Evolutionary conservation across 1,284 basidiomycete species (phyloP), one percentile per base, ranked within the genome.

Genomic region (Phaffia rhodozyma): DNA sequence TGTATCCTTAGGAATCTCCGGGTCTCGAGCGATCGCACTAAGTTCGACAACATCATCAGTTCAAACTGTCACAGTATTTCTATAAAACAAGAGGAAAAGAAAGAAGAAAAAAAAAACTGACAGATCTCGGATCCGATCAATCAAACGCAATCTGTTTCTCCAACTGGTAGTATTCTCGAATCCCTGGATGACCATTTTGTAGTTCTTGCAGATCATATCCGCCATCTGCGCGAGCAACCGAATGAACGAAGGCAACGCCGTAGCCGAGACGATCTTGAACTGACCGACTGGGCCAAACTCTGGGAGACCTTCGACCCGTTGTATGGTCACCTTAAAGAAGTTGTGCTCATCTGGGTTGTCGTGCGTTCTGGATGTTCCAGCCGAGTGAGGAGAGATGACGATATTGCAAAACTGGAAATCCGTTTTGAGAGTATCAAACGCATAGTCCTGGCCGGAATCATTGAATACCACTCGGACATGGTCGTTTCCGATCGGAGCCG

Each of bases 331-430:
- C 72, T 89, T 90, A 81, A 92, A 94, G 75, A 91, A 96, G 73
- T 96, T 89, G 71, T 86, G 84, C 74, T 91, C 89, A 72, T 89
- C 86, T 27, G 82, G 72, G 69, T 84, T 84, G 71, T 88, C 84
- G 5, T 66, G 86, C 86, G 73, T 86, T 86, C 23, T 83, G 61
- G 89, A 85, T 47, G 87, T 82, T 51, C 89, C 89, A 53, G 85
- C 79, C 16, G 91, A 92, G 73, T 96, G 91, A 2, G 92, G 90
- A 70, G 94, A 89, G 70, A 99, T 88, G 71, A 98, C 86, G 71
- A 99, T 91, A 75, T 97, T 98, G 73, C 97, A 85, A 73, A 94
- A 97, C 75, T 97, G 94, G 81, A 97, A 99, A 71, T 91, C 85
- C 1, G 93, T 96, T 30, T 83, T 77, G 67, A 97, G 79, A 27